Base-by-base conservation (phyloP, 2,329 filamentous ascomycete species). In the Aureobasidium musti region DNA sequence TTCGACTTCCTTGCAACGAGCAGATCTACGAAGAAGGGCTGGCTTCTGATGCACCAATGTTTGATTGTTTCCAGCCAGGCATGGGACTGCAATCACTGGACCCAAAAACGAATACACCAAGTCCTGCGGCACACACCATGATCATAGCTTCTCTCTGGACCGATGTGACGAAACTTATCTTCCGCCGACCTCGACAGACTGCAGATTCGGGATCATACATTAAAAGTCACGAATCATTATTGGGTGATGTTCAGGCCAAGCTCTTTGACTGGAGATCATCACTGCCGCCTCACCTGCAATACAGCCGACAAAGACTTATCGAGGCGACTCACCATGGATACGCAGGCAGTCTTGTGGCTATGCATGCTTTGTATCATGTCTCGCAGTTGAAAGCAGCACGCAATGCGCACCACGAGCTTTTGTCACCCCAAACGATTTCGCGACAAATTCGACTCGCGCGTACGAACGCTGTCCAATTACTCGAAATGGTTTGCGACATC, bases 291-390 rank as follows among this genome's bases (percentile, higher is more conserved):
- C 77, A 83, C 43, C 77, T 90, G 30, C 74, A 76, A 11, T 87
- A 87, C 72, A 84, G 80, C 3, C 74, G 81, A 4, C 77, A 81
- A 64, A 90, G 89, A 67, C 77, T 91, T 17, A 82, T 86, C 52
- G 78, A 80, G 35, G 85, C 83, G 49, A 81, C 85, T 7, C 77
- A 81, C 17, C 77, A 79, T 35, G 83, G 83, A 30, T 85, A 83
- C 70, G 79, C 83, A 1, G 86, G 86, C 5, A 82, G 82, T 0
- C 88, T 88, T 72, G 77, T 90, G 65, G 84, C 83, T 1, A 84
- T 90, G 75, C 88, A 91, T 74, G 79, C 89, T 33, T 78, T 90
- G n/a, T 89, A 89, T 73, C 84, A 89, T 73, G 83, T 86, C 54
- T 82, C 86, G 0, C 77, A 86, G 71, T 84, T 90, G 76, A 87